Evolutionary conservation across 176 grass and related monocot species (phyloP), one percentile per base, ranked within the genome.

Genomic region (Bothriochloa decipiens): DNA sequence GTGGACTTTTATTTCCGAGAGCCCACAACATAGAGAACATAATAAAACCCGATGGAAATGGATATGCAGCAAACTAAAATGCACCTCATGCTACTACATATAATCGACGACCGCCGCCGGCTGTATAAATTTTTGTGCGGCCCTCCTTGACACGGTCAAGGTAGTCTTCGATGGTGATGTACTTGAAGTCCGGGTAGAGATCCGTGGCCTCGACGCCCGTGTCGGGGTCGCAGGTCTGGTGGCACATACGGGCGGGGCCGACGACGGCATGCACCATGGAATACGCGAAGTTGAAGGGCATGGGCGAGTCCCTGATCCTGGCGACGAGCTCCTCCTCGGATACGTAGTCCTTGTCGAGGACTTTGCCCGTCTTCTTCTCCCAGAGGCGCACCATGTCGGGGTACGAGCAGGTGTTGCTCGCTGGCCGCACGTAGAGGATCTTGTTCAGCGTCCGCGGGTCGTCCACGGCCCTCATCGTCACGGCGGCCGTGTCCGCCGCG

Each of bases 141-240:
- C 40, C 40, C 40, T 53, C 49, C 49, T 8, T 58, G 20, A 58
- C 6, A n/a, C 26, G 26, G 12, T 26, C 6, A 29, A 96, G 58
- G 81, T 42, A 86, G 32, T 87, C 81, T 2, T 90, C 61, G 3
- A 94, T 67, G 0, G 82, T 83, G 23, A 71, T 42, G 57, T 77
- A 94, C 2, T 90, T 82, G n/a, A 92, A 28, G 26, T 94, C 83
- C 1, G 89, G 91, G 76, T 94, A 97, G 2, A 97, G 76, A 29
- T 79, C 14, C 25, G 88, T 82, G 5, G 87, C 94, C 88, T 97
- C 94, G 1, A 87, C 87, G 0, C 85, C 89, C 12, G 62, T 28
- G 0, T 61, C 49, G 4, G 79, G 32, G 23, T 89, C 25, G 18
- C 87, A 55, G 15, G 70, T 50, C 22, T 72, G 81, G 22, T 88